Conservation (phyloP, 345 rosid species). For the Carallia brachiata region DNA sequence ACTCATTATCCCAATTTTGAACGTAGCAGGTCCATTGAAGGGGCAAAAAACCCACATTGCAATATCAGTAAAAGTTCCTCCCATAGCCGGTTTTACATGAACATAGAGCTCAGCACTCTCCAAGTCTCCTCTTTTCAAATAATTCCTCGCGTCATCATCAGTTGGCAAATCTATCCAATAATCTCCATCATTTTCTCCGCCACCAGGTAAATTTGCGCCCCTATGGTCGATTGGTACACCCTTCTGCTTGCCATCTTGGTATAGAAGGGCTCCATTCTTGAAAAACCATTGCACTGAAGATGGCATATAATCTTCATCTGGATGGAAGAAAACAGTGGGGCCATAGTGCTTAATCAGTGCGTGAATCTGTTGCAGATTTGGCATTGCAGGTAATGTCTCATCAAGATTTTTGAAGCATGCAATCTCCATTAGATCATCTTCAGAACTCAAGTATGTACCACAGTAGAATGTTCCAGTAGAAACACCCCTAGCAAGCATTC, state of each 20-base stretch:
- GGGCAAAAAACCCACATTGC: too few relatives aligned
- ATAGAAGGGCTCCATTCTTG: conserved; percentile 75
- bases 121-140: conserved; percentile 54
- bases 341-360: conserved; percentile 71
- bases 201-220: conserved; percentile 70
- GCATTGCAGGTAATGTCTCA: conserved; percentile 57
- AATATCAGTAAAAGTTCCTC: conserved; percentile 87
- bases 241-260: conserved; percentile 39
- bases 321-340: conserved; percentile 86
- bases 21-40: conserved; percentile 74
- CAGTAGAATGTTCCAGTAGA: conserved; percentile 84
- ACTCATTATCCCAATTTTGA: conserved; percentile 68
- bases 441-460: conserved; percentile 36
- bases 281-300: conserved; percentile 83
- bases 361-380: conserved; percentile 72
- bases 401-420: conserved; percentile 83
- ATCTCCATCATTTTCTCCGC: conserved; percentile 64
- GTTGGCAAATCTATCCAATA: conserved; percentile 83
- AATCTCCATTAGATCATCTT: conserved; percentile 37
- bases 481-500: conserved; percentile 64
- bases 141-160: conserved; percentile 49
- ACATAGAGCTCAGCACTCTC: conserved; percentile 82
- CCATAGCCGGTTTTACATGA: conserved; percentile 81
- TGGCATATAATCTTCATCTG: too few relatives aligned
- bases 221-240: conserved; percentile 46